These are phyloP conservation scores for Ganoderma multipileum DNA, from an alignment of 1,284 basidiomycete genomes.

Conservation along the genomic window DNA sequence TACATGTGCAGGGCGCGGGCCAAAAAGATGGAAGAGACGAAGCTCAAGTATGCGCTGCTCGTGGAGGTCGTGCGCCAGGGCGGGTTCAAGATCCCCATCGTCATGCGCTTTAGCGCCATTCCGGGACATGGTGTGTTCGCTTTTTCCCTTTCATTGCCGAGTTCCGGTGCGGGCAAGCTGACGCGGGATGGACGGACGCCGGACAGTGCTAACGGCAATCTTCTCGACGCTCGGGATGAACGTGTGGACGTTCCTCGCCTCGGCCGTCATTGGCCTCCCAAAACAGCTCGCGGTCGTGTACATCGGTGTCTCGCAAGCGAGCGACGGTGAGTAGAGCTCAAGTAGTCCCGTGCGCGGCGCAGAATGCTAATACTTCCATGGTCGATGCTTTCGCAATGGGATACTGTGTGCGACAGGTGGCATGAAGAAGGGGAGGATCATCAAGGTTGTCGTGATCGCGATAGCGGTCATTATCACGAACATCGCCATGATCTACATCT, in stretches of 20 bases:
- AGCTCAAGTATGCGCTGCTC: constrained; percentile 78
- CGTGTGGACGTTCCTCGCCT: constrained; percentile 71
- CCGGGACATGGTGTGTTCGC: constrained; percentile 70
- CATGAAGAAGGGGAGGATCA: constrained; percentile 40
- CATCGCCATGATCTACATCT: constrained; percentile 84
- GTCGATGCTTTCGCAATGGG: not conserved
- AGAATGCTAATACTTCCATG: not conserved
- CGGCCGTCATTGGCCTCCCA: constrained; percentile 77
- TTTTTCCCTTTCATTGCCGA: not conserved
- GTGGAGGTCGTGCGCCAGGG: constrained; percentile 80
- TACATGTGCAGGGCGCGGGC: constrained; percentile 67
- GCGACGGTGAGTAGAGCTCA: not conserved
- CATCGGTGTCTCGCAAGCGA: constrained; percentile 63
- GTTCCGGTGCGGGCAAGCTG: not conserved
- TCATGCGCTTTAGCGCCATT: constrained; percentile 77
- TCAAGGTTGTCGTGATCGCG: constrained; percentile 68
- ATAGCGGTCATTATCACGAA: constrained; percentile 76
- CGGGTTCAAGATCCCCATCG: constrained; percentile 77
- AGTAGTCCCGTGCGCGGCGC: not conserved
- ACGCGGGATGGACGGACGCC: not conserved
- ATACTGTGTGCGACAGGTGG: not conserved
- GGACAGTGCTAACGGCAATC: constrained; percentile 68
- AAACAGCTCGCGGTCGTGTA: constrained; percentile 82
- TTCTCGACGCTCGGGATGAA: constrained; percentile 84
- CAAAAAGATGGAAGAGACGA: constrained; percentile 72